Percentiles rank a stretch among this genome's conserved stretches.
Evolutionary conservation across 2,329 filamentous ascomycete genomes (phyloP).

Genomic region (Trichophyton mentagrophytes): DNA sequence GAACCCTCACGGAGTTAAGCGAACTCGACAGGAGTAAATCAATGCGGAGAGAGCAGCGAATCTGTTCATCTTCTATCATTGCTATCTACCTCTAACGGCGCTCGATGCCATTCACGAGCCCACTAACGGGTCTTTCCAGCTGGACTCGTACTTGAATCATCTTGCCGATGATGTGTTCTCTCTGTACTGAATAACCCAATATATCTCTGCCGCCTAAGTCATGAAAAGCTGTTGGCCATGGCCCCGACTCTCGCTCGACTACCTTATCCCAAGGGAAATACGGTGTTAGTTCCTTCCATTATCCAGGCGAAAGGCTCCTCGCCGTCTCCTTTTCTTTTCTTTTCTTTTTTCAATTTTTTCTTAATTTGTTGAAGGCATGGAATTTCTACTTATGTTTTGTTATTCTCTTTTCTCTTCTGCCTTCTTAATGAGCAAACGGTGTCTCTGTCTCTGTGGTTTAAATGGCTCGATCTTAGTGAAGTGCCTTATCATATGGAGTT

Average conservation of each 20-base stretch:
- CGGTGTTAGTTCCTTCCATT: neutral
- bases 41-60: neutral
- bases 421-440: conserved; percentile 1
- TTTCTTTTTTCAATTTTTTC: neutral
- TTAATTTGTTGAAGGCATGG: neutral
- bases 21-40: conserved; percentile 56
- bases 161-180: neutral
- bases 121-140: neutral
- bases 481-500: neutral
- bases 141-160: neutral
- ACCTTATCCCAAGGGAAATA: neutral
- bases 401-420: neutral
- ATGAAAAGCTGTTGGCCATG: neutral
- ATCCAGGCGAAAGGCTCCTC: neutral
- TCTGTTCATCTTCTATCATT: neutral
- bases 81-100: neutral
- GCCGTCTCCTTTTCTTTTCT: neutral
- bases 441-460: neutral
- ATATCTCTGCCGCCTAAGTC: neutral
- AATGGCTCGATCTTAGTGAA: neutral
- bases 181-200: neutral
- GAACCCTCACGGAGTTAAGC: conserved; percentile 71
- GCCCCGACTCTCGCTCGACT: neutral
- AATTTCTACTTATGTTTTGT: neutral
- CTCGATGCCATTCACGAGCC: neutral